Evolutionary conservation across 805 yeast species (phyloP).

Genomic region (Torulaspora franciscae): DNA sequence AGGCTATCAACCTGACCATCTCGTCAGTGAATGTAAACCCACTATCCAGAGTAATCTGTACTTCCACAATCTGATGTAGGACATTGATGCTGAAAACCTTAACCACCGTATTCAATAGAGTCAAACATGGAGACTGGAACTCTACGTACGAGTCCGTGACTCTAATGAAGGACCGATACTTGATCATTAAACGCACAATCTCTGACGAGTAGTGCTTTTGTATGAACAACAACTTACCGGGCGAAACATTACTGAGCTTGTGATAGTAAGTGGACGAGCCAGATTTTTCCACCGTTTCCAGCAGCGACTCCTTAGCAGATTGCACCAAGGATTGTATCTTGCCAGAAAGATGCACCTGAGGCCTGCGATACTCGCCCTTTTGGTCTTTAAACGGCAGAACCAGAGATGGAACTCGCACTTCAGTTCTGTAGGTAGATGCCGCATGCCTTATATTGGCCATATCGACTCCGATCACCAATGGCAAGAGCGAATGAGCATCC

Average conservation of each 20-base stretch:
- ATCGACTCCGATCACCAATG: slow-evolving; percentile 23
- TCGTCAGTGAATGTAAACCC: slow-evolving; percentile 9
- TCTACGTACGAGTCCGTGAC: slow-evolving; percentile 23
- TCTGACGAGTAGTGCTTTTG: slow-evolving; percentile 17
- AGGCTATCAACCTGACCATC: slow-evolving; percentile 1
- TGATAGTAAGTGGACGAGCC: slow-evolving; percentile 15
- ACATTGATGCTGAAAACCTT: slow-evolving; percentile 27
- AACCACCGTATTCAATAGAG: slow-evolving; percentile 19
- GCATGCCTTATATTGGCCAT: slow-evolving; percentile 20
- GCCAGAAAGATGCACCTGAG: slow-evolving; percentile 23
- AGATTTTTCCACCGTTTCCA: slow-evolving; percentile 11
- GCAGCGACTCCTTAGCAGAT: slow-evolving; percentile 20
- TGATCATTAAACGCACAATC: slow-evolving; percentile 27
- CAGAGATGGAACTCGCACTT: slow-evolving; percentile 20
- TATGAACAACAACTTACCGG: slow-evolving; percentile 24
- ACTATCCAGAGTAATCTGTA: slow-evolving; percentile 18
- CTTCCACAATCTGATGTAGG: slow-evolving; percentile 29
- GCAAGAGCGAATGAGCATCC: slow-evolving; percentile 22
- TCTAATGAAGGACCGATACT: slow-evolving; percentile 27
- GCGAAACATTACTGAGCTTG: slow-evolving; percentile 21
- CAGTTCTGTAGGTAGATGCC: slow-evolving; percentile 17
- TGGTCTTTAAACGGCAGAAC: slow-evolving; percentile 1
- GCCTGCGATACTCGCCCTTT: background rate
- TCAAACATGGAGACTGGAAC: slow-evolving; percentile 23
- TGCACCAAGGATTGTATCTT: slow-evolving; percentile 17